Percentiles rank a stretch among this genome's conserved stretches.
Evolutionary conservation across 345 rosid genomes (phyloP).

Genomic region (Ceriops decandra): DNA sequence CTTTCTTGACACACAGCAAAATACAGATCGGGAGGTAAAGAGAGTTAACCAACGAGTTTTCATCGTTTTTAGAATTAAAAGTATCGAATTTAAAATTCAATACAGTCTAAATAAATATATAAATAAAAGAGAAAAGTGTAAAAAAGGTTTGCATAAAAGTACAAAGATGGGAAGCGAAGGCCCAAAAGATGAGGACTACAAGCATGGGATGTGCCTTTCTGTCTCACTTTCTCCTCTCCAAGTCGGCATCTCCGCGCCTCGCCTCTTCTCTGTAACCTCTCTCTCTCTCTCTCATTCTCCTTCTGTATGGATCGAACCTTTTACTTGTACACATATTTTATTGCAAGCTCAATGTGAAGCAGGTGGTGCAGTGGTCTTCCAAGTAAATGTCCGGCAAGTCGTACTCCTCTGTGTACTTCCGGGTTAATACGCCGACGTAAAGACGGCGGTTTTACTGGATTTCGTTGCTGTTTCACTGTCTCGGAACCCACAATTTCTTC

Average conservation of each 20-base stretch:
- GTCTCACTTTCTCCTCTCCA: slow-evolving; percentile 42
- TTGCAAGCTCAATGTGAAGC: slow-evolving; percentile 9
- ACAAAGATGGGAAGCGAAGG: too few relatives aligned
- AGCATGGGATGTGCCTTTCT: slow-evolving; percentile 44
- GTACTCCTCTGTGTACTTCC: background rate
- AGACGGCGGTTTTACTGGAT: slow-evolving; percentile 14
- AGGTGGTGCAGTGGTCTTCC: slow-evolving; percentile 26
- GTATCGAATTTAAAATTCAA: too few relatives aligned
- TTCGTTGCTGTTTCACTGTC: slow-evolving; percentile 43
- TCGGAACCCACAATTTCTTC: slow-evolving; percentile 38
- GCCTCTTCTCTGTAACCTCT: slow-evolving; percentile 37
- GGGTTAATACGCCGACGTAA: slow-evolving; percentile 10
- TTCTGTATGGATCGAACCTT: background rate
- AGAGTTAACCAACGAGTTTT: too few relatives aligned
- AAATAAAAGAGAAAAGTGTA: too few relatives aligned
- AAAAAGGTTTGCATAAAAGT: too few relatives aligned
- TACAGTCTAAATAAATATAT: too few relatives aligned
- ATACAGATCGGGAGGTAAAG: too few relatives aligned
- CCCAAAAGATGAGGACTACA: background rate
- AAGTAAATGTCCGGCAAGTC: slow-evolving; percentile 16
- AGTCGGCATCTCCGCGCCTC: slow-evolving; percentile 40
- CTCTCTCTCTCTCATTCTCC: background rate
- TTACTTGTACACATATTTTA: background rate
- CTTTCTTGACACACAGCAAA: too few relatives aligned
- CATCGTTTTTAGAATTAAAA: too few relatives aligned